phyloP scores from a whole-genome alignment of 345 rosid species.

The Streptanthus diversifolius region DNA sequence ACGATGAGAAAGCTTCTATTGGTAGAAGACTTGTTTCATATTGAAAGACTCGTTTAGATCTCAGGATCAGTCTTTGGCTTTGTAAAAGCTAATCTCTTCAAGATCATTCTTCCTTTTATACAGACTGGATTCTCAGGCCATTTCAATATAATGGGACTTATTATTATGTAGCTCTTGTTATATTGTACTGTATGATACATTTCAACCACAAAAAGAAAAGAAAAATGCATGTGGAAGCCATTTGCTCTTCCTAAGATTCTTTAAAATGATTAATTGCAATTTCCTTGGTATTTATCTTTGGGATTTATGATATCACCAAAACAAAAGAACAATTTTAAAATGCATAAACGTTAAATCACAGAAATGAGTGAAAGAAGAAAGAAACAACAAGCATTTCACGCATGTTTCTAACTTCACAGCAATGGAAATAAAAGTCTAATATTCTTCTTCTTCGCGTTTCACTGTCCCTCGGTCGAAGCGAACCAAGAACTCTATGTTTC shows the following conservation, averaged over 20 bases:
- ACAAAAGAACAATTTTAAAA: neutral
- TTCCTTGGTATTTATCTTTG: neutral
- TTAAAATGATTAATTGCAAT: neutral
- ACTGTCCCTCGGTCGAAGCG: slow-evolving; percentile 48
- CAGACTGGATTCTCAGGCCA: neutral
- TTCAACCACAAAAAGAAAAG: neutral
- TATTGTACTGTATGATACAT: neutral
- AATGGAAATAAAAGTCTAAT: neutral
- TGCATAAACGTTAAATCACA: neutral
- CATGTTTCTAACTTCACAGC: neutral
- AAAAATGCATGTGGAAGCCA: neutral
- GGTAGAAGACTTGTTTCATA: neutral
- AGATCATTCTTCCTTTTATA: neutral
- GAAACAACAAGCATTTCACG: neutral
- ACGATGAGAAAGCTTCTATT: slow-evolving; percentile 1
- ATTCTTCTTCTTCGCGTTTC: slow-evolving; percentile 31
- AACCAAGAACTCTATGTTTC: slow-evolving; percentile 83
- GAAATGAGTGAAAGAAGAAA: slow-evolving; percentile 17
- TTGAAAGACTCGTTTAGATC: neutral
- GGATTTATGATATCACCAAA: neutral
- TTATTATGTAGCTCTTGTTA: neutral
- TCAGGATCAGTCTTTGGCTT: slow-evolving; percentile 8
- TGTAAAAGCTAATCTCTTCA: slow-evolving; percentile 1
- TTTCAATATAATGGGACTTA: neutral
- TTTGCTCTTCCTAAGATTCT: neutral